Evolutionary conservation across 2,329 filamentous ascomycete species (phyloP).

Genomic region (Alternaria rosae): DNA sequence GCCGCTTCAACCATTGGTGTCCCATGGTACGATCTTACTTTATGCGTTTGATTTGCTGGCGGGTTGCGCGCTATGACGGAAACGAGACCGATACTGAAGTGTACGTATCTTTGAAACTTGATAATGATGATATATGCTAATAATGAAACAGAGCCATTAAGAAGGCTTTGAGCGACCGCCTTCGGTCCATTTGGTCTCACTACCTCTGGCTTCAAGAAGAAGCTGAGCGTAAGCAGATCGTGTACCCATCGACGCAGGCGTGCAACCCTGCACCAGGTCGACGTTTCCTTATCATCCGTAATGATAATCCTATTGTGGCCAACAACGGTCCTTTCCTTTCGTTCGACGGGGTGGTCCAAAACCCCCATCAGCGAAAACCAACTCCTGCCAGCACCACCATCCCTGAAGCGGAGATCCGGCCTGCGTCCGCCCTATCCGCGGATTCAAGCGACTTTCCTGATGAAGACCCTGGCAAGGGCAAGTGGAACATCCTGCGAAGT

Average conservation of each 20-base stretch:
- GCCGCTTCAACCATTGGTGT: constrained; percentile 91
- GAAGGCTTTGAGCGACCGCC: constrained; percentile 68
- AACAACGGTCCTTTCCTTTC: constrained; percentile 65
- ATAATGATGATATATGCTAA: constrained; percentile 20
- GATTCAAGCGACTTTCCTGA: constrained; percentile 46
- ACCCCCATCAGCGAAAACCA: constrained; percentile 43
- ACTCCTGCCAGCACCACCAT: constrained; percentile 29
- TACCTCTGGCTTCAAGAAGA: constrained; percentile 77
- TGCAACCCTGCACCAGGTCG: constrained; percentile 85
- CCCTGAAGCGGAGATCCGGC: constrained; percentile 38
- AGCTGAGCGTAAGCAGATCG: constrained; percentile 64
- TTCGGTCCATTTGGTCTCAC: constrained; percentile 78
- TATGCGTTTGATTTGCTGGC: constrained; percentile 90
- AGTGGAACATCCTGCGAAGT: constrained; percentile 69
- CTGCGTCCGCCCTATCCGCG: constrained; percentile 37
- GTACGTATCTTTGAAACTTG: constrained; percentile 58
- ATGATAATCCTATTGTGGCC: constrained; percentile 68
- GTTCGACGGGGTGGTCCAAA: constrained; percentile 66
- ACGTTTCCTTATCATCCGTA: constrained; percentile 86
- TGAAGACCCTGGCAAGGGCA: constrained; percentile 60
- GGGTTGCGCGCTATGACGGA: constrained; percentile 78
- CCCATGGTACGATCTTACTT: constrained; percentile 94
- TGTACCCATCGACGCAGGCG: constrained; percentile 77
- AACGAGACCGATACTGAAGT: constrained; percentile 69
- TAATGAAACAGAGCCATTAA: constrained; percentile 69